phyloP scores from a whole-genome alignment of 805 yeast genomes.

The Pichia insulana region DNA sequence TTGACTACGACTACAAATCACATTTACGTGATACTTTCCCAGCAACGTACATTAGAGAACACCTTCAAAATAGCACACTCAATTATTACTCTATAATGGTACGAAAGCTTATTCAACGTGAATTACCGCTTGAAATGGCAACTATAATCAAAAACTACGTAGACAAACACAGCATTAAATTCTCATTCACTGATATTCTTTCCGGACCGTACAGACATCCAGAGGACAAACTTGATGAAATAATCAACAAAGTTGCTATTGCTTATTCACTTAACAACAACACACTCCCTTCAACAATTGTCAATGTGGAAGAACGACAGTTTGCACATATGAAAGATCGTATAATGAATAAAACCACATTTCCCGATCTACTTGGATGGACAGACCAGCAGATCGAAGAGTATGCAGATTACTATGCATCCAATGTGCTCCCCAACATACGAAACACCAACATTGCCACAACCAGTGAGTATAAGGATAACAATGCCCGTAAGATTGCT shows the following conservation, averaged over 20 bases:
- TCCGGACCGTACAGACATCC: conserved; percentile 21
- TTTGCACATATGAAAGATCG: conserved; percentile 12
- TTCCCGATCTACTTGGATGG: conserved; percentile 38
- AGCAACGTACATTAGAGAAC: background rate
- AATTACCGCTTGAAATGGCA: conserved; percentile 45
- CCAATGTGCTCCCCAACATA: conserved; percentile 1
- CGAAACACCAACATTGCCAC: conserved; percentile 2
- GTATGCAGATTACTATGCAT: conserved; percentile 39
- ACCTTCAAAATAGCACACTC: conserved; percentile 8
- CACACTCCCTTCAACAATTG: background rate
- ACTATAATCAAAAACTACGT: conserved; percentile 26
- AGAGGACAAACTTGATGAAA: conserved; percentile 30
- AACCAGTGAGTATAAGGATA: conserved; percentile 1
- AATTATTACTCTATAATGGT: conserved; percentile 34
- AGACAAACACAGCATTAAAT: conserved; percentile 11
- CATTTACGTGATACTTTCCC: background rate
- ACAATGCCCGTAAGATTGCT: conserved; percentile 1
- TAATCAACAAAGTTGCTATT: conserved; percentile 28
- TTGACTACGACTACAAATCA: background rate
- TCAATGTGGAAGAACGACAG: background rate
- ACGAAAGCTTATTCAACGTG: conserved; percentile 32
- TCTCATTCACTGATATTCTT: conserved; percentile 6
- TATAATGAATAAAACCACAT: conserved; percentile 20
- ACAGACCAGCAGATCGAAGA: conserved; percentile 34
- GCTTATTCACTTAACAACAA: conserved; percentile 22